A percentile compares a stretch with the other conserved stretches of the same genome.
These are phyloP conservation scores for Herpetospermum pedunculosum DNA, from an alignment of 306 rosid species.

Conservation along the genomic window DNA sequence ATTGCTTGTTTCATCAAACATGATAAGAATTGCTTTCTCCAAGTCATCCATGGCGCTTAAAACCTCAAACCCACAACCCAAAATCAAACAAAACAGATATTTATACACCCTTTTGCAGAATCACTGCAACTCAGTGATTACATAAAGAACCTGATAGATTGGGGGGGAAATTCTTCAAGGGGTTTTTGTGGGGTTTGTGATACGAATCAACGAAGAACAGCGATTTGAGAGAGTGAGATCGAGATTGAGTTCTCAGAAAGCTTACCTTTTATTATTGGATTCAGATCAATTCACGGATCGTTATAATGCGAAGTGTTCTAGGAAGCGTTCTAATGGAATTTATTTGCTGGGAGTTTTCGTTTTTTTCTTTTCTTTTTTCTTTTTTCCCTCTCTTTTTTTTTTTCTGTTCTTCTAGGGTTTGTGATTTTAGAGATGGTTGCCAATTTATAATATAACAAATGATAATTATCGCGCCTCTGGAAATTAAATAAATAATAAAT, in stretches of 20 bases:
- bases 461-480: not conserved
- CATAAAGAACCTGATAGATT: not conserved
- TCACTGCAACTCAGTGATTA: not conserved
- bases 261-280: slow-evolving; percentile 22
- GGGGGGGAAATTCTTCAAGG: not conserved
- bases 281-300: slow-evolving; percentile 25
- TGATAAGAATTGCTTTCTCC: slow-evolving; percentile 68
- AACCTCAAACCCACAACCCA: not conserved
- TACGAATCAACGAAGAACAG: not conserved
- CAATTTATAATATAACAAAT: not conserved
- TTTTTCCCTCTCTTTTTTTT: not conserved
- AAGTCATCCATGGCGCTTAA: slow-evolving; percentile 64
- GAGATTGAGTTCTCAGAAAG: slow-evolving; percentile 12
- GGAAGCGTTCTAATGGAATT: not conserved
- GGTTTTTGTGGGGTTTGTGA: slow-evolving; percentile 7
- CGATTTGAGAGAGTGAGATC: slow-evolving; percentile 5
- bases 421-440: not conserved
- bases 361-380: not conserved
- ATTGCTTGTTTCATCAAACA: slow-evolving; percentile 72
- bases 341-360: slow-evolving; percentile 13
- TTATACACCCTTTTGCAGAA: slow-evolving; percentile 10
- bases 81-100: not conserved
- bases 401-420: slow-evolving; percentile 9
- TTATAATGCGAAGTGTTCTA: slow-evolving; percentile 11
- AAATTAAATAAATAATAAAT: not conserved